Evolutionary conservation across 495 filamentous ascomycete genomes (phyloP).

Genomic region (Penicillium salamii): DNA sequence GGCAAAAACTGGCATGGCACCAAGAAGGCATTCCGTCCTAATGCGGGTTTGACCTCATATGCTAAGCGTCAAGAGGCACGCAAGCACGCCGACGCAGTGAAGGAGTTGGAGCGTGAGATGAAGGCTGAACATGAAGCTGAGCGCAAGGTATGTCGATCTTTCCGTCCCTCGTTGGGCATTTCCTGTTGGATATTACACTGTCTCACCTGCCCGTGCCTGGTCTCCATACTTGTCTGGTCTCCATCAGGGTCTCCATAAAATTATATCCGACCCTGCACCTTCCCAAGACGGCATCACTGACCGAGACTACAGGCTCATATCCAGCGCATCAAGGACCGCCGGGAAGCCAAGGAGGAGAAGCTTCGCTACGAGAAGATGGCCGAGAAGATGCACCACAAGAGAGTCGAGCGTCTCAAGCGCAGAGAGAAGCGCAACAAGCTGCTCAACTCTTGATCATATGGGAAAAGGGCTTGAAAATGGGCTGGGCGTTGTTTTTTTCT

Average conservation of each 20-base stretch:
- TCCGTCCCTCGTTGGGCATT: background rate
- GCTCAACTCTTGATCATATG: constrained; percentile 70
- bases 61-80: constrained; percentile 66
- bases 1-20: constrained; percentile 91
- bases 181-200: background rate
- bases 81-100: constrained; percentile 65
- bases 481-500: constrained; percentile 7
- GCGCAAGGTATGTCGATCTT: constrained; percentile 61
- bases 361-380: constrained; percentile 92
- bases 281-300: constrained; percentile 8
- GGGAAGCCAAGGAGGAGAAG: constrained; percentile 87
- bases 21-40: constrained; percentile 85
- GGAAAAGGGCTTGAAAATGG: background rate
- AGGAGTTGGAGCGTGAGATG: constrained; percentile 90
- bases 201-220: background rate
- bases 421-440: constrained; percentile 98
- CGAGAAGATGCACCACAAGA: constrained; percentile 94
- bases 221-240: background rate
- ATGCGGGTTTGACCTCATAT: constrained; percentile 70
- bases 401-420: constrained; percentile 87
- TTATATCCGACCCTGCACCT: background rate
- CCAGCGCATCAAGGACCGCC: constrained; percentile 74
- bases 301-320: constrained; percentile 58
- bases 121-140: constrained; percentile 92
- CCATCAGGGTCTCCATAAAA: constrained; percentile 4